Evolutionary conservation across 495 filamentous ascomycete genomes (phyloP).

Genomic region (Neurospora hispaniola): DNA sequence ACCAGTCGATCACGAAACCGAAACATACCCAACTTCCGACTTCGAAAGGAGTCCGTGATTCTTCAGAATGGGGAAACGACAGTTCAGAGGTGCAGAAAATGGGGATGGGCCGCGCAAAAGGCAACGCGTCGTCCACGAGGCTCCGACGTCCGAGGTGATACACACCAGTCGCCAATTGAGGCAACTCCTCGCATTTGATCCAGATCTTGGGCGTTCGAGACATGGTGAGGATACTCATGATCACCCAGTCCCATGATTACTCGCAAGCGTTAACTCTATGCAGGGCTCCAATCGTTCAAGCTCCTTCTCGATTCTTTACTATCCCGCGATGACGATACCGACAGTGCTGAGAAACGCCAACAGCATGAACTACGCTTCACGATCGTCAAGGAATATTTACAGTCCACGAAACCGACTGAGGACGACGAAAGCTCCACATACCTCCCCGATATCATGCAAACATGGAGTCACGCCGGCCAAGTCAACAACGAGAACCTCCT

Average conservation of each 20-base stretch:
- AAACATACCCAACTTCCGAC: neutral
- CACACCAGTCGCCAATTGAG: slow-evolving; percentile 49
- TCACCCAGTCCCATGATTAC: neutral
- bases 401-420: slow-evolving; percentile 50
- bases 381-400: slow-evolving; percentile 65
- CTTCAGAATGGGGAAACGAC: slow-evolving; percentile 31
- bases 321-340: slow-evolving; percentile 35
- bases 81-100: slow-evolving; percentile 21
- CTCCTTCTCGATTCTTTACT: slow-evolving; percentile 57
- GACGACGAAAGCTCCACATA: slow-evolving; percentile 46
- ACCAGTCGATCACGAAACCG: neutral
- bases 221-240: slow-evolving; percentile 46
- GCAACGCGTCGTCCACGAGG: slow-evolving; percentile 31
- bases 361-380: slow-evolving; percentile 32
- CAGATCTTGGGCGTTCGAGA: slow-evolving; percentile 48
- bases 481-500: slow-evolving; percentile 64
- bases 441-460: slow-evolving; percentile 64
- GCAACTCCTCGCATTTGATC: slow-evolving; percentile 54
- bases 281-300: slow-evolving; percentile 70
- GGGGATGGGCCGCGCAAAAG: slow-evolving; percentile 20
- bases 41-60: neutral
- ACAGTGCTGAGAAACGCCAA: slow-evolving; percentile 22
- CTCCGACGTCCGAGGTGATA: slow-evolving; percentile 44
- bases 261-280: neutral
- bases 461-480: slow-evolving; percentile 65